A percentile compares a stretch with the other conserved stretches of the same genome.
phyloP scores from a whole-genome alignment of 2,329 filamentous ascomycete species.

The Arthrobotrys musiformis region DNA sequence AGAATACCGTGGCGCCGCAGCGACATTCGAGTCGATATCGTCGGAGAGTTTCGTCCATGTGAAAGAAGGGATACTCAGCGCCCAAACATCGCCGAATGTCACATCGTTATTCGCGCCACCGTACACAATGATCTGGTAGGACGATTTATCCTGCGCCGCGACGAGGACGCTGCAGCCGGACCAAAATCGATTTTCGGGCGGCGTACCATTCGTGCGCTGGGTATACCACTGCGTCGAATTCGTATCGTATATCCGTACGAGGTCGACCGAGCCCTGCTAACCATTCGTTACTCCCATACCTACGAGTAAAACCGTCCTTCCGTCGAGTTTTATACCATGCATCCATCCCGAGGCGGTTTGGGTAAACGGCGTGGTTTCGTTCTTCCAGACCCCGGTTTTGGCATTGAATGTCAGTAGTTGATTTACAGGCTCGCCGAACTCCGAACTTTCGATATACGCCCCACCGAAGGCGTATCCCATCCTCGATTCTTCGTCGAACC shows the following conservation, averaged over 20 bases:
- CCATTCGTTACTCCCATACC: constrained; percentile 40
- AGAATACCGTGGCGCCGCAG: constrained; percentile 31
- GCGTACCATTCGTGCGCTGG: constrained; percentile 37
- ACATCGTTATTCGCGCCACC: constrained; percentile 36
- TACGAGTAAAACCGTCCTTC: constrained; percentile 23
- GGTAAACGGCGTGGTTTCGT: constrained; percentile 31
- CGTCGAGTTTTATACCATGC: constrained; percentile 28
- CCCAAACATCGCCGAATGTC: constrained; percentile 50
- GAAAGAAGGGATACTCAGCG: constrained; percentile 49
- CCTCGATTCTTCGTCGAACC: constrained; percentile 34
- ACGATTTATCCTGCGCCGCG: constrained; percentile 37
- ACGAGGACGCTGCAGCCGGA: constrained; percentile 36
- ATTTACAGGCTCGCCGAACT: constrained; percentile 23
- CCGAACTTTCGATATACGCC: constrained; percentile 22
- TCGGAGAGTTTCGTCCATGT: constrained; percentile 39
- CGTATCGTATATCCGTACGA: constrained; percentile 44
- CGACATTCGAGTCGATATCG: constrained; percentile 32
- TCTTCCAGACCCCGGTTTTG: constrained; percentile 30
- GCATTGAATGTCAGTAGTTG: constrained; percentile 46
- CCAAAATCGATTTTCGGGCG: constrained; percentile 44
- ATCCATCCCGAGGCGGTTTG: constrained; percentile 32
- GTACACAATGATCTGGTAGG: constrained; percentile 47
- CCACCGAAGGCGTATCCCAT: constrained; percentile 43
- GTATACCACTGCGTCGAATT: constrained; percentile 39
- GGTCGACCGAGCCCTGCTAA: constrained; percentile 26